Base-by-base conservation (phyloP, 2,329 filamentous ascomycete species). In the Lachnellula arida region DNA sequence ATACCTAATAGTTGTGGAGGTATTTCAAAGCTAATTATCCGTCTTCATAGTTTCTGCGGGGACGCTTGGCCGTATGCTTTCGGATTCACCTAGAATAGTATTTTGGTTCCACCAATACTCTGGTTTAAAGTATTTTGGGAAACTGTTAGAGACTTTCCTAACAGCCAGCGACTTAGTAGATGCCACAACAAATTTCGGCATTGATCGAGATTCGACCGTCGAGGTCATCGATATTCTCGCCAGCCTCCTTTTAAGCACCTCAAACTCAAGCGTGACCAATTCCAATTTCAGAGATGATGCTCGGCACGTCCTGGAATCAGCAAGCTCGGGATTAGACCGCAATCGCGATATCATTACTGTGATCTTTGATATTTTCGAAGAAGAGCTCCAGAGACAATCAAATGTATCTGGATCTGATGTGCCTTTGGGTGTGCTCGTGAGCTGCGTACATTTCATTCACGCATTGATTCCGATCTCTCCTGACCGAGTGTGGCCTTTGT, bases 401-500 rank as follows among this genome's bases (percentile, higher is more conserved):
- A 71, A 74, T 51, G 73, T 75, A 28, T 58, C 63, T 50, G 59
- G 63, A 35, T 56, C 66, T 75, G 56, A 77, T 75, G 57, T 72
- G 66, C 58, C 71, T 68, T 78, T 95, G 28, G 78, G 86, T 2
- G 80, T 92, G 48, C 71, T 86, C 54, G 76, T 77, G 11, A 84
- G 88, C 23, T 96, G 91, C 68, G 74, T 92, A 22, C 86, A 91
- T 52, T 97, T 97, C 66, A 75, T 96, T 39, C 81, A 88, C 63
- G 84, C 87, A 2, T 75, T 95, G 17, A 72, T 94, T 25, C 78
- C 80, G 9, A 64, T 88, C n/a, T 83, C 87, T 51, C 93, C 94
- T 0, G 88, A 88, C 55, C 81, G 92, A 57, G 85, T 96, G 5
- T 97, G 94, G 92, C 91, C 93, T 3, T 89, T 93, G 69, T 80